Base-by-base conservation (phyloP, 805 yeast genomes). In the Brettanomyces naardenensis region DNA sequence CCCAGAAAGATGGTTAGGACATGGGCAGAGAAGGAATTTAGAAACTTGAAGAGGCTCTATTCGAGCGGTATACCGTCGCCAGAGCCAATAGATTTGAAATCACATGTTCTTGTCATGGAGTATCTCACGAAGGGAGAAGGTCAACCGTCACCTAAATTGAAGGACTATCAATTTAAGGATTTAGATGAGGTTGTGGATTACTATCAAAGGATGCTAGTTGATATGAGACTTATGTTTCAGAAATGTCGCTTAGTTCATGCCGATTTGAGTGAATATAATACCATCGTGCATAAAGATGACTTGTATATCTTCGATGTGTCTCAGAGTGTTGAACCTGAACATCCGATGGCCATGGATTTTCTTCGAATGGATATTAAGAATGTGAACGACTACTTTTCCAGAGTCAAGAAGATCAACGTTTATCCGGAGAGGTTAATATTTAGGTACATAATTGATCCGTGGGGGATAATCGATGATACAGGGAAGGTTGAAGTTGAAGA, bases 21-120 rank as follows among this genome's bases (percentile, higher is more conserved):
- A 19, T 92, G 99, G 99, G 97, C 98, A 0, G 98, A 92, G 58
- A 92, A 92, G 55, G 99, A 92, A 62, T 90, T 89, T 48, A 65
- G 99, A 39, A 92, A 92, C 56, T 68, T 92, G 59, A 90, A 86
- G 58, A 72, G 99, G 53, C 68, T 92, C 17, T 65, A 82, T 56
- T 56, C 71, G 33, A 71, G 78, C 40, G 95, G 95, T 0, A 82
- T 92, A 26, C 92, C 95, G n/a, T 81, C 87, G 28, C 98, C 99
- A 0, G 83, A 85, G 54, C 98, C 99, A 1, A 61, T 87, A 11
- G 95, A 86, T 47, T 69, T 92, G 40, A 80, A 86, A 51, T 75
- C 88, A 22, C 96, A 92, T 60, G 96, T 92, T 3, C 63, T 92
- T 32, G 90, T 90, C 19, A 92, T 92, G 99, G 96, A 90, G 53